Base-by-base conservation (phyloP, 192 early-diverging fungal genomes). In the Linderina pennispora region DNA sequence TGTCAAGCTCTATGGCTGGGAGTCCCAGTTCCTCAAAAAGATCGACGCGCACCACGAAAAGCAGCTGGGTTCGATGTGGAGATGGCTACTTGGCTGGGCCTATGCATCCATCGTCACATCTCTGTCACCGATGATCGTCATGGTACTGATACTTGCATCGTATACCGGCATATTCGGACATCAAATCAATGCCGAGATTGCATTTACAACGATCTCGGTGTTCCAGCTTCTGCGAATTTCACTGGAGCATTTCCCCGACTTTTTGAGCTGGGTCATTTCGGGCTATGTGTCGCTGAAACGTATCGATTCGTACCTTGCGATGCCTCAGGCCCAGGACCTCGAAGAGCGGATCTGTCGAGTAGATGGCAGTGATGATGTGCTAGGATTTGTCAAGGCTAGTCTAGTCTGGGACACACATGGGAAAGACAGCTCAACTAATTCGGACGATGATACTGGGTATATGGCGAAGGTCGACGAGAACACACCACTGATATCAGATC, bases 1-100 rank as follows among this genome's bases (percentile, higher is more conserved):
- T 28, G 79, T 95, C 43, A 95, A 95, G 51, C 80, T 93, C 48
- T 86, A 85, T 66, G 83, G 80, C 18, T 89, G 86, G 86, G 84
- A 85, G 58, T 41, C 63, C 16, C 72, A 74, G 38, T 88, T 94
- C 48, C 54, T 78, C 38, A 64, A 78, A 21, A 77, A 80, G 45
- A 72, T 93, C 15, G 70, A 75, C 11, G 62, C 55, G 11, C 61
- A 78, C 3, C 75, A 81, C 37, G 66, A 78, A 25, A 65, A 62
- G 25, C 77, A 86, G 53, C 46, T 86, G 18, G 57, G 55, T 40
- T 52, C 64, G 17, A 65, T 80, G 31, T 55, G 61, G 11, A 46
- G 47, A 9, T 74, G 58, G 10, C 76, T 70, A 20, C 31, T 67
- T 17, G 42, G 53, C 31, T 79, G 66, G 50, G 56, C 69, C 44